Conservation (phyloP, 176 grass and related monocot species). For the Oryza rufipogon region DNA sequence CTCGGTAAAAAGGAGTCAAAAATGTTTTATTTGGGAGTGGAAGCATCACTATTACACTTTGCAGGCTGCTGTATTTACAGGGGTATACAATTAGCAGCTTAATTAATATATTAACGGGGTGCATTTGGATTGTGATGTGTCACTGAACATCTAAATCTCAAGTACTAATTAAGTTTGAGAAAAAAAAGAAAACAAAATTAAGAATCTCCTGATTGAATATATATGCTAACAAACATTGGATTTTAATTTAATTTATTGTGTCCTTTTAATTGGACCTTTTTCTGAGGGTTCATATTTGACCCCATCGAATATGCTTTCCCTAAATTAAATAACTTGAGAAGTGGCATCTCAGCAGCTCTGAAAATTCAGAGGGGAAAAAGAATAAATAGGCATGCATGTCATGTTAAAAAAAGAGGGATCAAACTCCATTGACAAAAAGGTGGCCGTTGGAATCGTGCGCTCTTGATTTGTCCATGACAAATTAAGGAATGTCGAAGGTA, state of each 20-base stretch:
- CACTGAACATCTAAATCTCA: conserved; percentile 31
- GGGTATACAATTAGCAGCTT: not conserved
- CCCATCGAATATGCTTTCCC: conserved; percentile 31
- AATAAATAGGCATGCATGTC: conserved; percentile 9
- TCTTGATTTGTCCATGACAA: not conserved
- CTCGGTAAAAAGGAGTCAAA: conserved; percentile 51
- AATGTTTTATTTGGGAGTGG: conserved; percentile 39
- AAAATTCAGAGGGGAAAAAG: not conserved
- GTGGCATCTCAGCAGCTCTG: not conserved
- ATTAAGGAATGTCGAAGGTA: not conserved
- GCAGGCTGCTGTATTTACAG: not conserved
- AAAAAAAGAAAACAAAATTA: not conserved
- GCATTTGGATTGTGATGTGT: conserved; percentile 38
- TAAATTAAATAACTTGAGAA: not conserved
- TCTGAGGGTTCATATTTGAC: not conserved
- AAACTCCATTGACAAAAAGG: not conserved
- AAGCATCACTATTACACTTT: conserved; percentile 51
- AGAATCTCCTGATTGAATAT: not conserved
- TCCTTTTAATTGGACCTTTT: conserved; percentile 7
- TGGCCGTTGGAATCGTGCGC: not conserved
- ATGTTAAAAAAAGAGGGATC: conserved; percentile 1
- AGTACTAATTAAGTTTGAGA: not conserved
- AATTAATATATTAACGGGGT: conserved; percentile 25
- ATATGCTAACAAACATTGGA: not conserved
- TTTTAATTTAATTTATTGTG: not conserved